A percentile compares a stretch with the other conserved stretches of the same genome.
Evolutionary conservation across 1,139 yeast genomes (phyloP).

Genomic region (Saccharomyces hybrid): DNA sequence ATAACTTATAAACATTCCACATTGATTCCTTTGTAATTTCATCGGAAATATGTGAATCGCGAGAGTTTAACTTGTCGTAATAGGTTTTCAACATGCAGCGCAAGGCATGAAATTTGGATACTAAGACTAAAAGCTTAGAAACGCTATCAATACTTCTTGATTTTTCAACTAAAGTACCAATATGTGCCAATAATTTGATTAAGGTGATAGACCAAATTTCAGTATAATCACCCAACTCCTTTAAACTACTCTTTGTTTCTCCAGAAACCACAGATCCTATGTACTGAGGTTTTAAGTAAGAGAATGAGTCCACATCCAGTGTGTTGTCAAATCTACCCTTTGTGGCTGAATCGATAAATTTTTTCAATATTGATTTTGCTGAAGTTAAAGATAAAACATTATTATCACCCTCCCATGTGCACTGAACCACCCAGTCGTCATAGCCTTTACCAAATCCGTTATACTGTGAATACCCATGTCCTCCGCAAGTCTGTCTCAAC

Average conservation of each 20-base stretch:
- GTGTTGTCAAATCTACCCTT: slow-evolving; percentile 37
- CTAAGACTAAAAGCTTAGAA: slow-evolving; percentile 50
- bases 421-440: slow-evolving; percentile 90
- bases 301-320: slow-evolving; percentile 33
- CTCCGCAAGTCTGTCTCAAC: slow-evolving; percentile 91
- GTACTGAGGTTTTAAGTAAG: slow-evolving; percentile 36
- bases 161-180: slow-evolving; percentile 39
- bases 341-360: slow-evolving; percentile 35
- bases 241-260: slow-evolving; percentile 33
- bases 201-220: slow-evolving; percentile 44
- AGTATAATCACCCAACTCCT: slow-evolving; percentile 31
- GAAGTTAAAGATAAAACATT: slow-evolving; percentile 76
- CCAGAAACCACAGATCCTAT: slow-evolving; percentile 19
- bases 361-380: slow-evolving; percentile 68
- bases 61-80: slow-evolving; percentile 25
- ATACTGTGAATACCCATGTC: slow-evolving; percentile 89
- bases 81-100: slow-evolving; percentile 38
- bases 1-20: slow-evolving; percentile 46
- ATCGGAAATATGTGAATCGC: slow-evolving; percentile 26
- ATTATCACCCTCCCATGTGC: slow-evolving; percentile 98
- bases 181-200: slow-evolving; percentile 41
- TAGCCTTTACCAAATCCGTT: slow-evolving; percentile 85
- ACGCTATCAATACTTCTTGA: slow-evolving; percentile 48
- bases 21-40: slow-evolving; percentile 35
- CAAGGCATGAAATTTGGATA: slow-evolving; percentile 59